Evolutionary conservation across 805 yeast species (phyloP).

Genomic region (Pichia exigua): DNA sequence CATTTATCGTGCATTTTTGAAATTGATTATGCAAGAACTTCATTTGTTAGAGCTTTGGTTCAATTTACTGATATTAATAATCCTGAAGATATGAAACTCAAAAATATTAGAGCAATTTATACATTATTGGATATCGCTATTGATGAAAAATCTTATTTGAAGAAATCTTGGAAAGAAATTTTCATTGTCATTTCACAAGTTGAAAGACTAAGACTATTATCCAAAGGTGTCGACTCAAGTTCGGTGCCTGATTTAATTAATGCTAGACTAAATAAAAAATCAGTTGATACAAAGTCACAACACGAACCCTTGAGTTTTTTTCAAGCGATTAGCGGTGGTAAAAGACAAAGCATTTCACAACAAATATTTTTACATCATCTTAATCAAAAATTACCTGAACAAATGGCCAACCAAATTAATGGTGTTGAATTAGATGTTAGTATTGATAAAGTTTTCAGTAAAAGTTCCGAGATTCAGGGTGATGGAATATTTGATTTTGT

Average conservation of each 20-base stretch:
- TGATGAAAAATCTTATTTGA: slow-evolving; percentile 67
- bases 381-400: slow-evolving; percentile 57
- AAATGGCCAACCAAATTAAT: slow-evolving; percentile 48
- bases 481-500: slow-evolving; percentile 84
- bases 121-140: slow-evolving; percentile 70
- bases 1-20: slow-evolving; percentile 80
- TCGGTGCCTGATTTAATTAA: slow-evolving; percentile 77
- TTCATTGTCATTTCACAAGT: slow-evolving; percentile 80
- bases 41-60: slow-evolving; percentile 83
- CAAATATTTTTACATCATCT: slow-evolving; percentile 63
- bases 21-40: slow-evolving; percentile 74
- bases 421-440: slow-evolving; percentile 69
- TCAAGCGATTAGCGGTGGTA: slow-evolving; percentile 38
- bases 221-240: slow-evolving; percentile 79
- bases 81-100: slow-evolving; percentile 64
- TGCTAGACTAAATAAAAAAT: slow-evolving; percentile 58
- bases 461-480: slow-evolving; percentile 71
- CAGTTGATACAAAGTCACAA: slow-evolving; percentile 26
- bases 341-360: slow-evolving; percentile 50
- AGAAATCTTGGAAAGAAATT: slow-evolving; percentile 77
- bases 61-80: slow-evolving; percentile 80
- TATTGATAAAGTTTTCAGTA: slow-evolving; percentile 81
- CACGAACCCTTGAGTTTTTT: slow-evolving; percentile 32
- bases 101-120: slow-evolving; percentile 75
- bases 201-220: slow-evolving; percentile 80